Conservation (phyloP, 164 flowering plant species). For the Echeveria elegans region DNA sequence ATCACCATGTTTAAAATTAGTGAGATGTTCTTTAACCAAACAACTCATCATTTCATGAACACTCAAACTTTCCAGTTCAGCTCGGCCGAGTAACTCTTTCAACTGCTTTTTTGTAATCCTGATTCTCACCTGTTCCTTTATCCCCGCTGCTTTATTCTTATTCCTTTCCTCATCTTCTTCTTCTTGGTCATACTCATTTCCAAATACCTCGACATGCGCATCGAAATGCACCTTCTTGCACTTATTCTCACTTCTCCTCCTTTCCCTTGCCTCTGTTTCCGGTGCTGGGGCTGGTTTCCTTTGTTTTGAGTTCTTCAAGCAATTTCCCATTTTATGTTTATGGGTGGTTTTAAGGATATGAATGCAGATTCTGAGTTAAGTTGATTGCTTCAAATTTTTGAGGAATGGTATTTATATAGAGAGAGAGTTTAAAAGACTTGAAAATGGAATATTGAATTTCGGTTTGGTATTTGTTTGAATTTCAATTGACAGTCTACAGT, state of each 20-base stretch:
- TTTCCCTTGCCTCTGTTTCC: background rate
- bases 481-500: background rate
- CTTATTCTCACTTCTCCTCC: background rate
- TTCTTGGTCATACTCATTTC: background rate
- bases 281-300: background rate
- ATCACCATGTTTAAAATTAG: background rate
- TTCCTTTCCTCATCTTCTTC: background rate
- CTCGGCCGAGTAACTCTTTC: background rate
- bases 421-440: background rate
- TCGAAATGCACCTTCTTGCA: background rate
- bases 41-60: background rate
- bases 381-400: background rate
- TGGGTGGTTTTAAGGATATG: background rate
- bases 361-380: background rate
- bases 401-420: background rate
- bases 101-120: constrained; percentile 5
- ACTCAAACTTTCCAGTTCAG: background rate
- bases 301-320: background rate
- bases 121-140: background rate
- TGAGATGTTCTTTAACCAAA: constrained; percentile 1
- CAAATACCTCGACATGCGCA: background rate
- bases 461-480: background rate
- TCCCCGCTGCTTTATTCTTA: background rate
- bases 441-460: background rate
- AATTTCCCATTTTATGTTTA: background rate